Percentiles rank a stretch among this genome's conserved stretches.
These are phyloP conservation scores for Trichoderma gracile DNA, from an alignment of 2,329 filamentous ascomycete species.

Conservation along the genomic window DNA sequence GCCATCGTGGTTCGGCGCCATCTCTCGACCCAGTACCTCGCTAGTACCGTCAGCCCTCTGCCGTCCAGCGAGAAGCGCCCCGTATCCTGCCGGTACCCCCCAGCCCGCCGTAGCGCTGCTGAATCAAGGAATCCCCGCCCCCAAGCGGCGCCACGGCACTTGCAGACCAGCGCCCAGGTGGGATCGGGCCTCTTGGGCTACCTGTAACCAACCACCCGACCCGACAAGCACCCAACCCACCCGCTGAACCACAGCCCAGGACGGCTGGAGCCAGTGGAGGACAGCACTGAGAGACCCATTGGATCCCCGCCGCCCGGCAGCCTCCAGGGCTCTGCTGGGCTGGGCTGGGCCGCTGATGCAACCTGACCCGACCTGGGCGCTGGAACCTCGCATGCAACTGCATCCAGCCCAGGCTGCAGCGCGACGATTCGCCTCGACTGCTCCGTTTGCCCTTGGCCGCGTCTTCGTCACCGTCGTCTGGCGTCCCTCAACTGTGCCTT, in stretches of 20 bases:
- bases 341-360: not conserved
- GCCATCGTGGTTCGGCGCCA: not conserved
- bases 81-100: not conserved
- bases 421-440: not conserved
- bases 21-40: not conserved
- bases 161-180: not conserved
- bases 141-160: conserved; percentile 17
- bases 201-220: no score
- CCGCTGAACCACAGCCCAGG: not conserved
- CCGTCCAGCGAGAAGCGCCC: no score
- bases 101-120: not conserved
- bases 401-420: conserved; percentile 10
- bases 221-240: not conserved
- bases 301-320: not conserved
- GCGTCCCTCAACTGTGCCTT: no score
- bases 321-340: not conserved
- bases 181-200: conserved; percentile 14
- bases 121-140: not conserved
- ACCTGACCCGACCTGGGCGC: not conserved
- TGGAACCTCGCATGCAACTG: no score
- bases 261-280: not conserved
- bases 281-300: not conserved
- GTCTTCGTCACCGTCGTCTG: not conserved
- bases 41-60: not conserved
- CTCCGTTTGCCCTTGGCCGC: not conserved